Conservation (phyloP, 768 basidiomycete species). For the Trametopsis cervina region DNA sequence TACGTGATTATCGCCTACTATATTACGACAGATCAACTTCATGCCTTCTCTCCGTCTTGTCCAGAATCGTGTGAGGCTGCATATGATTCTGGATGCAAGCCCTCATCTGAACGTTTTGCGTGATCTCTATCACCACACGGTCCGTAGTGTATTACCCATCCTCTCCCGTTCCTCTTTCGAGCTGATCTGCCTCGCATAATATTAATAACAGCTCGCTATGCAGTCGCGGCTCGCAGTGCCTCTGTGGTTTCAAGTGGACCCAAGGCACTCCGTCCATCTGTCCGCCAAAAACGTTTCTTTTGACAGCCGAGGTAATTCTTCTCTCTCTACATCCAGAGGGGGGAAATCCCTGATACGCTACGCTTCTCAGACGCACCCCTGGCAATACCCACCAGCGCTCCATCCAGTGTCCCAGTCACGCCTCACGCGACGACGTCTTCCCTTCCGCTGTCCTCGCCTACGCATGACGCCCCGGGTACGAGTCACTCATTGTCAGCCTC, state of each 20-base stretch:
- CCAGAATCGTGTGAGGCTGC: constrained; percentile 50
- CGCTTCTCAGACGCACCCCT: background rate
- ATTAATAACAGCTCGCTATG: background rate
- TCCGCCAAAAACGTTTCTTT: constrained; percentile 28
- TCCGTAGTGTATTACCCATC: constrained; percentile 26
- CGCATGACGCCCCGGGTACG: background rate
- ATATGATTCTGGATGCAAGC: constrained; percentile 44
- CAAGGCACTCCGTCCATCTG: constrained; percentile 32
- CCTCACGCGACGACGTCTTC: constrained; percentile 1
- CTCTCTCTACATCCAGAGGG: background rate
- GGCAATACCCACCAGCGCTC: background rate
- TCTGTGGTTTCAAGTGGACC: constrained; percentile 37
- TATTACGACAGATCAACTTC: constrained; percentile 28
- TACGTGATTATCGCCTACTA: background rate
- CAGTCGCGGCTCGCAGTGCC: constrained; percentile 13
- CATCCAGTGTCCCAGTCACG: constrained; percentile 2
- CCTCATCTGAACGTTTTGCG: constrained; percentile 40
- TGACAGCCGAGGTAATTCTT: background rate
- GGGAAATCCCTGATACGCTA: background rate
- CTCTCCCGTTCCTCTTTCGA: too few species aligned
- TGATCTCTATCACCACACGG: constrained; percentile 41
- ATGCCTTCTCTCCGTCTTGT: constrained; percentile 29
- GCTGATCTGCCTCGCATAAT: too few species aligned
- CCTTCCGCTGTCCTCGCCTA: constrained; percentile 3
- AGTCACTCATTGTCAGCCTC: background rate